Conservation (phyloP, 805 yeast species). For the Schwanniomyces yamadae region DNA sequence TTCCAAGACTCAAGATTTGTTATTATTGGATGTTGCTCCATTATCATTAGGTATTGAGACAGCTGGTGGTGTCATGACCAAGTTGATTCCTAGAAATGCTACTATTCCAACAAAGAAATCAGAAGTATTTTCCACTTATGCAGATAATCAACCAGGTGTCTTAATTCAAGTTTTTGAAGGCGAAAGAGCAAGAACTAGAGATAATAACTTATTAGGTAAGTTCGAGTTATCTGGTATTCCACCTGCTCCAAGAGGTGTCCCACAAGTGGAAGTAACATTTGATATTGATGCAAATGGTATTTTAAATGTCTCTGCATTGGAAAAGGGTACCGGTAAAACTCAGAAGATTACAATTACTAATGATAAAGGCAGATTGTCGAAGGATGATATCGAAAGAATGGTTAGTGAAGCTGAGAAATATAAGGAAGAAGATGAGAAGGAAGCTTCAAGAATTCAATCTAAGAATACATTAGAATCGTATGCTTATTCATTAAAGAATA, state of each 20-base stretch:
- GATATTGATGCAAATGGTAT: constrained; percentile 98
- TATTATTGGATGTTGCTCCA: constrained; percentile 96
- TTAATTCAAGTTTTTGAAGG: constrained; percentile 97
- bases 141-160: constrained; percentile 99
- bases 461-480: constrained; percentile 95
- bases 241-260: constrained; percentile 98
- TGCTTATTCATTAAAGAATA: constrained; percentile 88
- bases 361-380: constrained; percentile 97
- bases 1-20: constrained; percentile 91
- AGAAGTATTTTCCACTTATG: constrained; percentile 93
- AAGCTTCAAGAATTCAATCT: constrained; percentile 87
- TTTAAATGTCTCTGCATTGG: constrained; percentile 92
- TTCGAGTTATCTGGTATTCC: constrained; percentile 96
- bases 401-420: constrained; percentile 96
- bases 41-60: constrained; percentile 97
- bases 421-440: constrained; percentile 95
- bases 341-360: constrained; percentile 97
- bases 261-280: constrained; percentile 96
- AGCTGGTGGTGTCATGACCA: constrained; percentile 99
- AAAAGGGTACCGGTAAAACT: constrained; percentile 98
- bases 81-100: constrained; percentile 96
- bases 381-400: constrained; percentile 98
- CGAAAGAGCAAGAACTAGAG: constrained; percentile 95
- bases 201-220: constrained; percentile 95
- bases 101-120: constrained; percentile 98